Evolutionary conservation across 2,329 filamentous ascomycete genomes (phyloP), one percentile per base, ranked within the genome.

Genomic region (Apiospora malaysiana): DNA sequence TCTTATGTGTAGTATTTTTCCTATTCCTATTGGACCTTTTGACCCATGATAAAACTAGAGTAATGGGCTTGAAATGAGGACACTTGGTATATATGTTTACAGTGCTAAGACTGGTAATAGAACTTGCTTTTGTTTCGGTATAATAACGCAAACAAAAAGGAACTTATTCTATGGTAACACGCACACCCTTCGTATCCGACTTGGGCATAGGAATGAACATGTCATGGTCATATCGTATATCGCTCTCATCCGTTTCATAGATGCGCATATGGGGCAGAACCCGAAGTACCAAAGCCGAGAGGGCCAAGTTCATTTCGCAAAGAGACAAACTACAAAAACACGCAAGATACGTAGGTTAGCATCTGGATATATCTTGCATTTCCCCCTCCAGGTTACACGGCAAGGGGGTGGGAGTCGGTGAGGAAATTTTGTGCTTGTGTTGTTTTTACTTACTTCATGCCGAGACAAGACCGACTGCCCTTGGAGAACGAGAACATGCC

Each of bases 401-500:
- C 43, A 49, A 49, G n/a, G 25, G 18, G 18, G n/a, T 8, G 16
- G n/a, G 42, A 12, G 12, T 42, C 1, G 42, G 42, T n/a, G n/a
- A n/a, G 40, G 16, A 9, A 46, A 25, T 21, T n/a, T 18, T 3
- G 16, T 12, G 45, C 32, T 32, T 32, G 32, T 32, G 32, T 32
- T 23, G 25, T 16, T 14, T 27, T 14, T 14, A 25, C 67, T 49
- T 43, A 68, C 46, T 68, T 68, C 67, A 49, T 68, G 7, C 27
- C 45, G 23, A 56, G 67, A 23, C 67, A 68, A 21, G 46, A n/a
- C 18, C 67, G 67, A 78, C 77, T 1, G 83, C 84, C 67, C 81
- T 83, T 3, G 79, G 81, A 72, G 37, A 86, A 86, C 1, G 82
- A 70, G 18, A 85, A 76, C 59, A 85, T 78, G 51, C 79, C 80